Conservation (phyloP, 2,329 filamentous ascomycete genomes). For the Tothia fuscella region DNA sequence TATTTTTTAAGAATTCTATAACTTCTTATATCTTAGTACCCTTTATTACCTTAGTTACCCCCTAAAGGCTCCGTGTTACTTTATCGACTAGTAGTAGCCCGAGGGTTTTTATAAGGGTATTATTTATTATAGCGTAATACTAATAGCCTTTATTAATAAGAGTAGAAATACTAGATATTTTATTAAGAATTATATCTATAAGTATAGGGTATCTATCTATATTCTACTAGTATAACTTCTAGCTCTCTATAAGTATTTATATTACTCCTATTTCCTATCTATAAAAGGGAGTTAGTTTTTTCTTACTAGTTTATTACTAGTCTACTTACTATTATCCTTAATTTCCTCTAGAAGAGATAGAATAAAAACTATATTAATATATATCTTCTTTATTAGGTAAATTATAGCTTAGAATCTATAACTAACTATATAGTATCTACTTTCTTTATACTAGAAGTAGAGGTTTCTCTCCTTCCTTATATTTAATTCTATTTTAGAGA, state of each 20-base stretch:
- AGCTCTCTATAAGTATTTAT: slow-evolving; percentile 1
- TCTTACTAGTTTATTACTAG: not conserved
- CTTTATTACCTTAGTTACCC: not conserved
- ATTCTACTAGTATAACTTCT: not conserved
- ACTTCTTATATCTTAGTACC: not conserved
- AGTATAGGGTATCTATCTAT: not conserved
- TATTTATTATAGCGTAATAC: slow-evolving; percentile 1
- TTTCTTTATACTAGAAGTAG: not conserved
- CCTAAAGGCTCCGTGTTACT: not conserved
- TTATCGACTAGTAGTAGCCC: not conserved
- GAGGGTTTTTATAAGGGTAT: not conserved
- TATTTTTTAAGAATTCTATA: not conserved
- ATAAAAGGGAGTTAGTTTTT: not conserved
- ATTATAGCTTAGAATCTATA: not conserved
- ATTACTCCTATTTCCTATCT: not conserved
- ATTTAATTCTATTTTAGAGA: too few relatives aligned
- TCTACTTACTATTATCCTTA: not conserved
- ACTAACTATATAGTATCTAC: not conserved
- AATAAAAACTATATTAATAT: not conserved
- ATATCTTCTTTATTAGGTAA: not conserved
- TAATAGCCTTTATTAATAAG: not conserved
- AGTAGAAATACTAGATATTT: not conserved
- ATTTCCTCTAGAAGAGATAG: not conserved
- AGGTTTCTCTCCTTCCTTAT: too few relatives aligned
- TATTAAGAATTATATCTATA: slow-evolving; percentile 1